Percentiles rank a stretch among this genome's conserved stretches.
phyloP scores from a whole-genome alignment of 768 basidiomycete genomes.

The Lactarius hatsudake region DNA sequence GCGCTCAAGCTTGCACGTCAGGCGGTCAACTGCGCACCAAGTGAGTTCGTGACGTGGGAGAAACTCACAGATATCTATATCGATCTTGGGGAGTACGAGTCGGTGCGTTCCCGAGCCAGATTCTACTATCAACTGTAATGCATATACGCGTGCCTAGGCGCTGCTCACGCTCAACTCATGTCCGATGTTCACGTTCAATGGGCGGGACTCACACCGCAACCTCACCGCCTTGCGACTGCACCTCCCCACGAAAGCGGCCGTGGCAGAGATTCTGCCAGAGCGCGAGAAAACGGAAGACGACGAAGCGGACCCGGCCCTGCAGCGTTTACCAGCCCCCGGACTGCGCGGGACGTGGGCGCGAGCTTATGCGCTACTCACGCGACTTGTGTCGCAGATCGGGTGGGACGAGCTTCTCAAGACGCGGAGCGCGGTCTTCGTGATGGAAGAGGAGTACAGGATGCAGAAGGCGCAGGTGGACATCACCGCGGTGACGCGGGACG shows the following conservation, averaged over 20 bases:
- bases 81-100: constrained; percentile 83
- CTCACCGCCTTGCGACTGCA: constrained; percentile 79
- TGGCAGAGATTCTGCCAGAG: constrained; percentile 89
- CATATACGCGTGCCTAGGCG: constrained; percentile 42
- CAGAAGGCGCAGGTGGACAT: constrained; percentile 84
- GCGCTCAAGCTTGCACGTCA: constrained; percentile 88
- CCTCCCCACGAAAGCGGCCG: constrained; percentile 80
- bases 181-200: constrained; percentile 99
- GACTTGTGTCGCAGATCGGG: constrained; percentile 90
- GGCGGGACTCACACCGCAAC: constrained; percentile 86
- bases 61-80: constrained; percentile 95
- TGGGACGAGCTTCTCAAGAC: constrained; percentile 99
- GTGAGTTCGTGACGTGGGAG: constrained; percentile 99
- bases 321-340: constrained; percentile 92
- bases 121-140: neutral
- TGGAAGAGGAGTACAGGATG: constrained; percentile 99
- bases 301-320: constrained; percentile 89
- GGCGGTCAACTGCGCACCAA: constrained; percentile 97
- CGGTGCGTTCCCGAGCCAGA: constrained; percentile 35
- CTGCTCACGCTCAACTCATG: constrained; percentile 96
- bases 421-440: constrained; percentile 93
- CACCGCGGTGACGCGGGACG: constrained; percentile 36
- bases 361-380: constrained; percentile 87
- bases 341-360: constrained; percentile 95
- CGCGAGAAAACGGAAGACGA: constrained; percentile 80